Evolutionary conservation across 257 asterid species (phyloP), one percentile per base, ranked within the genome.

Genomic region (Dorcoceras hygrometricum): DNA sequence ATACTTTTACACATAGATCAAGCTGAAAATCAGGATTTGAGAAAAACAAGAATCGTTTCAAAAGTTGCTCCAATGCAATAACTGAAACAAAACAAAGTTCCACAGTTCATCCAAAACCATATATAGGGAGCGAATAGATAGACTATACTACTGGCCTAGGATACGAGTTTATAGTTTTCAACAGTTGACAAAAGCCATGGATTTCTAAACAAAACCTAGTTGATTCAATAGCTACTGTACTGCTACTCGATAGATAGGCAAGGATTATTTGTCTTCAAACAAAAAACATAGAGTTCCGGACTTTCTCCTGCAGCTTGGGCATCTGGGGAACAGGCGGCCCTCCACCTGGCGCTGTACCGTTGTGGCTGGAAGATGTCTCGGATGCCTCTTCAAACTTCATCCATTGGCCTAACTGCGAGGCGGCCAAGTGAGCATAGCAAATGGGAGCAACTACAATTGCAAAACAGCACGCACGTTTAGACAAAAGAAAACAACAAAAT

Each of bases 401-500:
- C 95, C 96, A 90, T 26, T 86, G 95, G 10, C 96, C 95, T 51
- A 90, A 53, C 75, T 93, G 99, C 11, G 96, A 83, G 34, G 99
- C 99, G 0, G 99, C 99, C 84, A 93, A 76, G 58, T 93, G 99
- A 0, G 99, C 99, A 62, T 93, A 93, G 76, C 95, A 84, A 26
- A 93, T 75, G 0, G 99, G 99, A 10, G 99, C 97, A 67, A 93
- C 99, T 91, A 84, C 68, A 79, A 70, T 65, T 36, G 5, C 7
- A 25, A 48, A 11, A 76, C 24, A n/a, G 12, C 14, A 10, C 0
- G 12, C 14, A 10, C 0, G 3, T 8, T 8, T 11, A 23, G 25
- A 28, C 23, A 14, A 54, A 62, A 4, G 3, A 7, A 31, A 16
- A 10, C 22, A 23, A 55, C 28, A 5, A 12, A 28, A 4, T 25